These are phyloP conservation scores for Vaucheria bursata DNA, from an alignment of 352 stramenopile genomes.

Conservation along the genomic window DNA sequence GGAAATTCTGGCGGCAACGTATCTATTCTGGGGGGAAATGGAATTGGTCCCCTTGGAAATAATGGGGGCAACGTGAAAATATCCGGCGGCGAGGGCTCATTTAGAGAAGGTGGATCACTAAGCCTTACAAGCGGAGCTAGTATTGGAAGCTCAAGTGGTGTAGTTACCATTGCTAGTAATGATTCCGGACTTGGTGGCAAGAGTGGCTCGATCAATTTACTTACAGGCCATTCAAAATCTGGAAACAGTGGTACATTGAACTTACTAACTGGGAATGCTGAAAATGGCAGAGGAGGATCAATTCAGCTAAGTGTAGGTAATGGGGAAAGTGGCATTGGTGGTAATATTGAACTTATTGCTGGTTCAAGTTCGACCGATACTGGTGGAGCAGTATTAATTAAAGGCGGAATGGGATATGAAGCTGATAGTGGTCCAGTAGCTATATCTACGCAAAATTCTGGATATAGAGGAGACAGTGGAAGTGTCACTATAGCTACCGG, in stretches of 20 bases:
- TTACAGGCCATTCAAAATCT: not conserved
- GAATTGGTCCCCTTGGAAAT: too few relatives aligned
- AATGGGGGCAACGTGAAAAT: not conserved
- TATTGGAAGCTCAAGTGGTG: not conserved
- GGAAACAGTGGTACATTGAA: not conserved
- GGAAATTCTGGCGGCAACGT: not conserved
- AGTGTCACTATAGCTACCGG: slow-evolving; percentile 35
- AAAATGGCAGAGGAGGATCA: not conserved
- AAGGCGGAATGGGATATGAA: not conserved
- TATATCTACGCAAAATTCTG: slow-evolving; percentile 12
- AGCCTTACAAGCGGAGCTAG: not conserved
- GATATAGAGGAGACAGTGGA: slow-evolving; percentile 20
- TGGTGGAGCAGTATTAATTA: slow-evolving; percentile 35
- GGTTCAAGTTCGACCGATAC: slow-evolving; percentile 18
- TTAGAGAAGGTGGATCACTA: not conserved
- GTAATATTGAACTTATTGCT: slow-evolving; percentile 15
- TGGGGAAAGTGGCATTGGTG: slow-evolving; percentile 13
- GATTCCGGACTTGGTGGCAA: not conserved
- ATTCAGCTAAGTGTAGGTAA: not conserved
- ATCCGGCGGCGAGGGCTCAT: not conserved
- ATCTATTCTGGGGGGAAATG: too few relatives aligned
- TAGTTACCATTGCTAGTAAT: not conserved
- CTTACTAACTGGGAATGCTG: not conserved
- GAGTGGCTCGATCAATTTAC: not conserved
- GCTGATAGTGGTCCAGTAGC: slow-evolving; percentile 11